Conservation (phyloP, 257 asterid genomes). For the Nyctanthes arbortristis region DNA sequence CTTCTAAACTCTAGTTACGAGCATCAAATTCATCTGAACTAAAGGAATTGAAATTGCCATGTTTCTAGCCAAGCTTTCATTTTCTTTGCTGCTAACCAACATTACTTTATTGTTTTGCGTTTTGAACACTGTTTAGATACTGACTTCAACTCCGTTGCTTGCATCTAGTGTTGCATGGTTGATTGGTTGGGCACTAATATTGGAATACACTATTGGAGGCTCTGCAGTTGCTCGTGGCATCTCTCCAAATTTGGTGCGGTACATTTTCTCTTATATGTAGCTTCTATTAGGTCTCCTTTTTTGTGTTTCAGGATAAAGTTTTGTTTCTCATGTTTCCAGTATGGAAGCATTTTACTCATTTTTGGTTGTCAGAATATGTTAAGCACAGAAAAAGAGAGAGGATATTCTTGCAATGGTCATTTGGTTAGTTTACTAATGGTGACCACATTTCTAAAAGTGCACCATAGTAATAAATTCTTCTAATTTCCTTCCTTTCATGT, state of each 20-base stretch:
- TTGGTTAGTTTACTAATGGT: too few species aligned
- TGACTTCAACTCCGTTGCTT: conserved; percentile 24
- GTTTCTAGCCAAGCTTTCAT: background rate
- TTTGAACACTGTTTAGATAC: background rate
- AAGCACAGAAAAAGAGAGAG: too few species aligned
- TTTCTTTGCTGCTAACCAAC: background rate
- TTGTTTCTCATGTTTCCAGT: conserved; percentile 12
- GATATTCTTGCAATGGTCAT: too few species aligned
- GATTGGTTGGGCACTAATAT: conserved; percentile 90
- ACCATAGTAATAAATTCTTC: too few species aligned
- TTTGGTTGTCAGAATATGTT: too few species aligned
- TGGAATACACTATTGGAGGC: conserved; percentile 98
- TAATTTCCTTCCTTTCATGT: too few species aligned
- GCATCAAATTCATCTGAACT: background rate
- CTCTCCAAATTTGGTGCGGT: conserved; percentile 87
- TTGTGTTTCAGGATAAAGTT: background rate
- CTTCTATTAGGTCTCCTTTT: conserved; percentile 12
- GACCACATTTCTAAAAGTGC: too few species aligned
- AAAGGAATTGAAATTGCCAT: background rate
- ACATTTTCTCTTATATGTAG: conserved; percentile 21
- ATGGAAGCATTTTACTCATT: background rate
- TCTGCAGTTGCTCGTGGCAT: conserved; percentile 99
- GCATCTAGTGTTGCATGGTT: conserved; percentile 88
- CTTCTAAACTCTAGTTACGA: background rate
- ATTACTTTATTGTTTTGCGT: conserved; percentile 10